Percentiles rank a stretch among this genome's conserved stretches.
Conservation (phyloP, 2,329 filamentous ascomycete species). For the Lecanicillium sp. region DNA sequence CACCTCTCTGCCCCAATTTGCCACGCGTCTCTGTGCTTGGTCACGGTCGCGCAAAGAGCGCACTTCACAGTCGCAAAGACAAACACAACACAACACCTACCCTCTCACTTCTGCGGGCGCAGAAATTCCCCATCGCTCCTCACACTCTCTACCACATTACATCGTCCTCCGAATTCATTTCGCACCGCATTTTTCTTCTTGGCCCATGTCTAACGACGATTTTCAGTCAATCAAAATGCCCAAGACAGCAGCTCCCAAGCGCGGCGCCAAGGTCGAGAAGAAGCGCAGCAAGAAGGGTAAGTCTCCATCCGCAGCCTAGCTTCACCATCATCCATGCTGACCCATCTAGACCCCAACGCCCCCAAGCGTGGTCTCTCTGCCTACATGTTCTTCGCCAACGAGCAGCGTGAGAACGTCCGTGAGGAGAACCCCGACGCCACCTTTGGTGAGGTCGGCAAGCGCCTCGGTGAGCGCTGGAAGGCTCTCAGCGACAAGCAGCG, state of each 20-base stretch:
- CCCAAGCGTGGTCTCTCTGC: constrained; percentile 98
- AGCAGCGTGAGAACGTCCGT: constrained; percentile 95
- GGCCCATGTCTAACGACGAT: constrained; percentile 1
- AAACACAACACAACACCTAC: neutral
- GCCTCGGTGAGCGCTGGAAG: constrained; percentile 99
- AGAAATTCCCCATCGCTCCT: neutral
- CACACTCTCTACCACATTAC: constrained; percentile 16
- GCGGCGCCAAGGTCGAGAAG: constrained; percentile 47
- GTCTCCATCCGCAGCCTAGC: constrained; percentile 16
- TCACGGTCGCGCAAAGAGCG: constrained; percentile 2
- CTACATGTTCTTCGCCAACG: constrained; percentile 99
- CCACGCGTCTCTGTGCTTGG: neutral
- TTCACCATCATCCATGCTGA: constrained; percentile 9
- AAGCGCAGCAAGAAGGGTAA: constrained; percentile 53
- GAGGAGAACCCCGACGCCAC: constrained; percentile 97
- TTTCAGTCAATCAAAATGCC: constrained; percentile 42
- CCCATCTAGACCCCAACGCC: constrained; percentile 74
- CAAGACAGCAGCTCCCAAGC: constrained; percentile 47
- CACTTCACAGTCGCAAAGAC: neutral
- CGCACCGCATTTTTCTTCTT: neutral
- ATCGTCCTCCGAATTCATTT: neutral
- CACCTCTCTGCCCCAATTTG: too few relatives aligned
- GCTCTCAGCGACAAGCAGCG: constrained; percentile 88
- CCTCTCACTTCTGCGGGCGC: too few relatives aligned
- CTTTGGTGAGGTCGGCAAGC: constrained; percentile 98